Conservation (phyloP, 345 rosid species). For the Populus euphratica region DNA sequence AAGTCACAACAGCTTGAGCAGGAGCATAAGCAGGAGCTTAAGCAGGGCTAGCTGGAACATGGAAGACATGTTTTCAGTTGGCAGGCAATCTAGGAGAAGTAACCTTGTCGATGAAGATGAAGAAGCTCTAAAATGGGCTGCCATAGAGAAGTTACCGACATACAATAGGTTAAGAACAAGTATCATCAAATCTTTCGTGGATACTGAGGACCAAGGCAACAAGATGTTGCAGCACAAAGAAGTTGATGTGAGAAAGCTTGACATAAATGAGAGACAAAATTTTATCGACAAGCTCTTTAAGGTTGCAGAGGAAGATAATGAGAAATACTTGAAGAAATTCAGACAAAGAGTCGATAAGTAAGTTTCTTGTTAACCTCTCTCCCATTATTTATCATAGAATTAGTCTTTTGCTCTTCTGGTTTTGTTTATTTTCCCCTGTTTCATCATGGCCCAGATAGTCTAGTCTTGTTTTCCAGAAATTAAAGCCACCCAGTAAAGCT, state of each 20-base stretch:
- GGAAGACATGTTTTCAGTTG: slow-evolving; percentile 57
- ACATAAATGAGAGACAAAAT: slow-evolving; percentile 51
- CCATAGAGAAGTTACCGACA: slow-evolving; percentile 84
- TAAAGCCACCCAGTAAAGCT: not conserved
- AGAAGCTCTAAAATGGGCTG: slow-evolving; percentile 96
- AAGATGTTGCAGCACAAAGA: slow-evolving; percentile 34
- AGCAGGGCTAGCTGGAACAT: slow-evolving; percentile 60
- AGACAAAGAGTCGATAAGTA: slow-evolving; percentile 75
- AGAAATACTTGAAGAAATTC: slow-evolving; percentile 64
- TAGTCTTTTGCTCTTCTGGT: not conserved
- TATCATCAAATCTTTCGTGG: slow-evolving; percentile 50
- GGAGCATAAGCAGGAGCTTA: slow-evolving; percentile 51
- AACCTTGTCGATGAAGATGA: slow-evolving; percentile 62
- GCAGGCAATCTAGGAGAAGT: slow-evolving; percentile 45
- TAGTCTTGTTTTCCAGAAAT: not conserved
- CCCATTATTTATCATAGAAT: not conserved
- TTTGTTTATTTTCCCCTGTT: not conserved
- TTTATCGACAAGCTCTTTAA: slow-evolving; percentile 71
- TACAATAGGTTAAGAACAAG: slow-evolving; percentile 73
- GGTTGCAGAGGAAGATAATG: slow-evolving; percentile 88
- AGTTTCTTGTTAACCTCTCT: not conserved
- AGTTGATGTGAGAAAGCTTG: slow-evolving; percentile 77
- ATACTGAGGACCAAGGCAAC: slow-evolving; percentile 33
- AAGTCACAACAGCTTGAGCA: not conserved
- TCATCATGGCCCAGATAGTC: not conserved